phyloP scores from a whole-genome alignment of 106 monocot genomes.

The Phalaenopsis equestris region DNA sequence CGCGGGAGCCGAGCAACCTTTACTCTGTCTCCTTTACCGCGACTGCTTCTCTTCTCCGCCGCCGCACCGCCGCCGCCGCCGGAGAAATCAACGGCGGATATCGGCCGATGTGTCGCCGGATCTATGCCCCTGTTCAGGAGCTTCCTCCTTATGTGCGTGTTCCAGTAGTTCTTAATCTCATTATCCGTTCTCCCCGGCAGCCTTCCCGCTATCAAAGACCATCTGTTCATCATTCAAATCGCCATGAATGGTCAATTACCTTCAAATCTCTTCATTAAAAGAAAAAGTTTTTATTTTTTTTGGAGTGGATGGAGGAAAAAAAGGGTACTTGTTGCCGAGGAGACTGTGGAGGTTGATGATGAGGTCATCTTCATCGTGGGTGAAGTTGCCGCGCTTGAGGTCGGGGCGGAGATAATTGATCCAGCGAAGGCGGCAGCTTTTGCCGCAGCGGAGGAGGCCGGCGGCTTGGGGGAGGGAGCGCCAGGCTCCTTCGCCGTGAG shows the following conservation, averaged over 20 bases:
- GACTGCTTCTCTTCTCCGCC: not conserved
- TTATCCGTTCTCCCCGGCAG: conserved; percentile 58
- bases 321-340: conserved; percentile 23
- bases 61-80: not conserved
- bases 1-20: not conserved
- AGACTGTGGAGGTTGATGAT: conserved; percentile 46
- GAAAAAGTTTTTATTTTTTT: too few relatives aligned
- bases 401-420: conserved; percentile 42
- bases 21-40: too few relatives aligned
- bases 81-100: conserved; percentile 8
- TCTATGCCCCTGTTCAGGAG: conserved; percentile 45
- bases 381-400: conserved; percentile 54
- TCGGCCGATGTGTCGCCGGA: conserved; percentile 43
- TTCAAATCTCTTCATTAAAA: too few relatives aligned
- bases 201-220: conserved; percentile 56
- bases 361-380: conserved; percentile 37
- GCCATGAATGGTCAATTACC: too few relatives aligned
- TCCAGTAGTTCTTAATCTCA: conserved; percentile 73
- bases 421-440: conserved; percentile 36
- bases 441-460: conserved; percentile 25
- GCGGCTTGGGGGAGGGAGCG: conserved; percentile 34
- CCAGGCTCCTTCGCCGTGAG: conserved; percentile 34
- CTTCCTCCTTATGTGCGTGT: conserved; percentile 59
- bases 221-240: conserved; percentile 14
- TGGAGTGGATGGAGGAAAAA: too few relatives aligned